A percentile compares a stretch with the other conserved stretches of the same genome.
Evolutionary conservation across 108 stramenopile genomes (phyloP).

Genomic region (Nannochloropsis gaditana): DNA sequence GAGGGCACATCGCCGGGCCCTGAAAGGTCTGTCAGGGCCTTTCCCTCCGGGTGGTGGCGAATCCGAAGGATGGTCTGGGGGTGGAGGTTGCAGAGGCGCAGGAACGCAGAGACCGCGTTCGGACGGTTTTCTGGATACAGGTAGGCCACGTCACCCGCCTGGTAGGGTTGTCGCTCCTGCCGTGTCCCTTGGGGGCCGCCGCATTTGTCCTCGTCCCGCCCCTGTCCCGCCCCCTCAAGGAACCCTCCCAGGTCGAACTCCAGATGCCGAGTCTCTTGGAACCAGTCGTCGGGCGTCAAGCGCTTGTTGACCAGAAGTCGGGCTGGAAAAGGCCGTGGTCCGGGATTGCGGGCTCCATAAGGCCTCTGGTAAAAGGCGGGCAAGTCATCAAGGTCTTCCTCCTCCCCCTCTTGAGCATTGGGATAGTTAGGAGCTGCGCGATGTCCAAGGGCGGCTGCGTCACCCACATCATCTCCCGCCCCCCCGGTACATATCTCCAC

Average conservation of each 20-base stretch:
- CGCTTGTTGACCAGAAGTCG: constrained; percentile 38
- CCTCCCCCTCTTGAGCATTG: background rate
- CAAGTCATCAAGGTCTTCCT: background rate
- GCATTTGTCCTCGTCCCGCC: background rate
- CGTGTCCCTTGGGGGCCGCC: background rate
- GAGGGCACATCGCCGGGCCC: constrained; percentile 18
- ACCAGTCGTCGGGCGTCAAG: constrained; percentile 39
- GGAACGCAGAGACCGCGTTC: constrained; percentile 26
- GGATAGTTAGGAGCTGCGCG: background rate
- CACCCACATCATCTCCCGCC: background rate
- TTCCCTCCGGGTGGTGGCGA: background rate
- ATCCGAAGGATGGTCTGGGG: background rate
- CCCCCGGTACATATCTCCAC: background rate
- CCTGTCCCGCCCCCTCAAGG: constrained; percentile 6
- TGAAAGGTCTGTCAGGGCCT: background rate
- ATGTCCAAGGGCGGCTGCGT: background rate
- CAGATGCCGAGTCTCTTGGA: constrained; percentile 52
- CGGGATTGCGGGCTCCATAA: background rate
- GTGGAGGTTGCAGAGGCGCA: constrained; percentile 28
- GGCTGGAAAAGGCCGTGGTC: constrained; percentile 21
- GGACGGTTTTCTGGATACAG: constrained; percentile 48
- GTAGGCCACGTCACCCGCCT: constrained; percentile 49
- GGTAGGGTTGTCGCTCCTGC: constrained; percentile 26
- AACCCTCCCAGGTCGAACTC: constrained; percentile 37
- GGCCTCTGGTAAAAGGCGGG: background rate